These are phyloP conservation scores for Cucurbita ficifolia DNA, from an alignment of 306 rosid genomes.

Conservation along the genomic window DNA sequence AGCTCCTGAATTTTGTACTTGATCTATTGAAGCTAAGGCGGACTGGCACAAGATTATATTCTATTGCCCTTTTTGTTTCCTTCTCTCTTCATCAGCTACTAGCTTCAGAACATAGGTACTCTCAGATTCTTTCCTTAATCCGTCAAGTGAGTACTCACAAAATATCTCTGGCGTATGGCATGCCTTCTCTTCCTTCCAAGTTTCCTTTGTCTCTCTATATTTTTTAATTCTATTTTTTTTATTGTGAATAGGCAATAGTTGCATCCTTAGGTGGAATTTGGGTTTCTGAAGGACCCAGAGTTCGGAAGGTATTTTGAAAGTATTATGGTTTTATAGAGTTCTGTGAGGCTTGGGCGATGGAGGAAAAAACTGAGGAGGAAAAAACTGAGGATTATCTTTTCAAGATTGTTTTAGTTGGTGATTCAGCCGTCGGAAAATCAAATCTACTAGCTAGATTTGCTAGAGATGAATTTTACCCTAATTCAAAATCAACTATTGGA, in stretches of 20 bases:
- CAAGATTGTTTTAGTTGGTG: constrained; percentile 85
- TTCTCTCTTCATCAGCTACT: neutral
- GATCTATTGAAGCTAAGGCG: neutral
- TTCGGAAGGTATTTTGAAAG: constrained; percentile 15
- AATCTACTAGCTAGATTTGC: constrained; percentile 88
- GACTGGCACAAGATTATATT: neutral
- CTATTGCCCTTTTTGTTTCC: neutral
- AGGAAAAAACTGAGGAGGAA: constrained; percentile 35
- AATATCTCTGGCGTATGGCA: constrained; percentile 7
- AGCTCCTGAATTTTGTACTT: neutral
- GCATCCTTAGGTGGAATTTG: constrained; percentile 21
- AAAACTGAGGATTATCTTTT: constrained; percentile 85
- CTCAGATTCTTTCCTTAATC: constrained; percentile 7
- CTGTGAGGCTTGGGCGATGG: constrained; percentile 4
- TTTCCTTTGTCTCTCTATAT: constrained; percentile 13
- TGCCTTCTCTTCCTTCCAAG: constrained; percentile 20
- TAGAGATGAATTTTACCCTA: constrained; percentile 83
- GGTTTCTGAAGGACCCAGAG: constrained; percentile 18
- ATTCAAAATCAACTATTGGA: constrained; percentile 86
- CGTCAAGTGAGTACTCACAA: constrained; percentile 1
- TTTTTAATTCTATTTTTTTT: constrained; percentile 25
- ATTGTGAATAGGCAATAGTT: constrained; percentile 8
- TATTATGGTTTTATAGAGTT: constrained; percentile 7
- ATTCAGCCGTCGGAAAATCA: constrained; percentile 86
- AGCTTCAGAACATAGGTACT: constrained; percentile 20